These are phyloP conservation scores for Syncephalastrum monosporum DNA, from an alignment of 371 early-diverging fungal species.

Conservation along the genomic window DNA sequence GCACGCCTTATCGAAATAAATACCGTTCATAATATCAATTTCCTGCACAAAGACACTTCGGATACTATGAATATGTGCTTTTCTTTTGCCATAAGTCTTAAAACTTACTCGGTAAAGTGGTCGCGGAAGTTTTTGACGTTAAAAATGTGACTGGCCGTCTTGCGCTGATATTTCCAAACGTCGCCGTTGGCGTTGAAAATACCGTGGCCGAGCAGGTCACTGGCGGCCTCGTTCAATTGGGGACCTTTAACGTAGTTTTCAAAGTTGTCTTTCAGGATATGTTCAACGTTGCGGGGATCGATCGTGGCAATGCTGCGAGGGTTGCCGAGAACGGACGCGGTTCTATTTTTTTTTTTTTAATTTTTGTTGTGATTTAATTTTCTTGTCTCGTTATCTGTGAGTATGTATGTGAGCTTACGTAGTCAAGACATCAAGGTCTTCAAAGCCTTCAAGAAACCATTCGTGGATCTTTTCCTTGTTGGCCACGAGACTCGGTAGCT, in stretches of 20 bases:
- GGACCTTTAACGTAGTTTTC: slow-evolving; percentile 41
- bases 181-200: slow-evolving; percentile 49
- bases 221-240: slow-evolving; percentile 24
- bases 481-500: slow-evolving; percentile 11
- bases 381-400: too few species aligned
- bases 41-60: slow-evolving; percentile 47
- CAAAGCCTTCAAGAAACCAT: slow-evolving; percentile 10
- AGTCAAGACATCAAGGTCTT: slow-evolving; percentile 15
- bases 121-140: slow-evolving; percentile 57
- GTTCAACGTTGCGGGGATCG: slow-evolving; percentile 26
- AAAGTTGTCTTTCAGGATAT: slow-evolving; percentile 36
- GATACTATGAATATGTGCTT: neutral
- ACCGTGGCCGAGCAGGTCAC: slow-evolving; percentile 34
- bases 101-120: slow-evolving; percentile 40
- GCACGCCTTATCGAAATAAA: slow-evolving; percentile 34
- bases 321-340: slow-evolving; percentile 19
- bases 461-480: slow-evolving; percentile 27
- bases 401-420: slow-evolving; percentile 16
- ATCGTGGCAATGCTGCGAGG: slow-evolving; percentile 23
- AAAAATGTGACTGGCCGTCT: slow-evolving; percentile 52
- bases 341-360: slow-evolving; percentile 14
- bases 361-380: too few species aligned
- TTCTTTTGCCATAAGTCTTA: neutral
- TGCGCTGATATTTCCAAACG: slow-evolving; percentile 46
- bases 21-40: slow-evolving; percentile 24